Evolutionary conservation across 148 eudicot species (phyloP).

Genomic region (Dysphania ambrosioides): DNA sequence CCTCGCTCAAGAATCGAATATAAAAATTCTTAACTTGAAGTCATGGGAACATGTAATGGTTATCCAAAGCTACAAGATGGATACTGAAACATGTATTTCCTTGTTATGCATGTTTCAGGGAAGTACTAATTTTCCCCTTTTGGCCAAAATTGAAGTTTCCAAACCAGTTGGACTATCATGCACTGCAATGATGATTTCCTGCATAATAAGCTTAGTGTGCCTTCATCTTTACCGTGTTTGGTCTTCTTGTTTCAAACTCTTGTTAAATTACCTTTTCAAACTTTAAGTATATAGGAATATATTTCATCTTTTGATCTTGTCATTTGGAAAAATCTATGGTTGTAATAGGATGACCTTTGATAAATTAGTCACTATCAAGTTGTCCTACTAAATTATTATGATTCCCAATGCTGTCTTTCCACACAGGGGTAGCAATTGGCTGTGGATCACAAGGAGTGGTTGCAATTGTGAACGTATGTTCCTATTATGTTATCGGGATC

Average conservation of each 20-base stretch:
- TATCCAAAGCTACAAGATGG: not conserved
- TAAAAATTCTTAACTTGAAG: not conserved
- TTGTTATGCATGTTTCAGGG: not conserved
- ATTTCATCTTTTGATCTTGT: not conserved
- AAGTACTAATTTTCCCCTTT: not conserved
- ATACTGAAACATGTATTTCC: not conserved
- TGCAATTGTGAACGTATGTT: slow-evolving; percentile 43
- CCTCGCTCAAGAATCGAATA: not conserved
- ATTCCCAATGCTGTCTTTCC: not conserved
- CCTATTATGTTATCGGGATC: slow-evolving; percentile 50
- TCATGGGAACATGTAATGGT: not conserved
- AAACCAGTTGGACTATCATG: not conserved
- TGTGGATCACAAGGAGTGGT: slow-evolving; percentile 51
- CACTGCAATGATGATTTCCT: not conserved
- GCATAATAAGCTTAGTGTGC: not conserved
- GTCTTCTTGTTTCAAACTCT: not conserved
- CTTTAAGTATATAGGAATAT: not conserved
- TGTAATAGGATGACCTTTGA: not conserved
- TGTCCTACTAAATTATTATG: not conserved
- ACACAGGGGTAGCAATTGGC: slow-evolving; percentile 49
- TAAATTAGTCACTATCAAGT: not conserved
- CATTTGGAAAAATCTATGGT: not conserved
- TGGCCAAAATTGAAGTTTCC: not conserved
- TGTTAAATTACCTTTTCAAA: not conserved
- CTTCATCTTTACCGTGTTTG: not conserved